phyloP scores from a whole-genome alignment of 2,329 filamentous ascomycete genomes.

The Calonectria crousiana region DNA sequence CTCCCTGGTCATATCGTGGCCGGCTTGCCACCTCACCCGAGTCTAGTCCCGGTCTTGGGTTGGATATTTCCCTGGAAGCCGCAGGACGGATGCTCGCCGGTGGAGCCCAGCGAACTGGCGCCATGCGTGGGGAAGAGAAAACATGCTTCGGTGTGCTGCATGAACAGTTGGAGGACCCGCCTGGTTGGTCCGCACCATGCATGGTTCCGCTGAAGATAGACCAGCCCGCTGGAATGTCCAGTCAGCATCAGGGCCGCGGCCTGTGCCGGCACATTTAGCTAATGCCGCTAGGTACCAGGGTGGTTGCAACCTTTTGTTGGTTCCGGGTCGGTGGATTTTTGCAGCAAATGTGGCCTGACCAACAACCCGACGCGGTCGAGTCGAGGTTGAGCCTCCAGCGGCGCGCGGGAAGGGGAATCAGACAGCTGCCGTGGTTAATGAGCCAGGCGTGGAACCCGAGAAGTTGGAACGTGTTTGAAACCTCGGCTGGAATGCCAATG shows the following conservation, averaged over 20 bases:
- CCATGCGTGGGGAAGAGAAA: background rate
- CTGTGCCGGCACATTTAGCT: slow-evolving; percentile 3
- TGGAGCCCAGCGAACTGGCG: background rate
- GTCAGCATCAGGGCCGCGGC: background rate
- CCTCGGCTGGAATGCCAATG: background rate
- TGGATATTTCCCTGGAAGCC: background rate
- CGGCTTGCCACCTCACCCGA: slow-evolving; percentile 10
- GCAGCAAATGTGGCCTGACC: background rate
- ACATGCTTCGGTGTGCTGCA: slow-evolving; percentile 10
- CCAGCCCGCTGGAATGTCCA: slow-evolving; percentile 8
- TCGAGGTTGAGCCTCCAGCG: no score
- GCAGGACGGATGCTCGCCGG: background rate
- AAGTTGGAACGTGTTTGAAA: background rate
- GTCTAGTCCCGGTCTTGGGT: background rate
- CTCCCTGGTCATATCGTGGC: background rate
- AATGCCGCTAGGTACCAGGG: slow-evolving; percentile 16
- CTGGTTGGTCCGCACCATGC: background rate
- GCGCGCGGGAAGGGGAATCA: background rate
- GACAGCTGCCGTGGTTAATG: background rate
- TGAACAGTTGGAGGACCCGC: slow-evolving; percentile 18
- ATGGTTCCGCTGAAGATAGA: background rate
- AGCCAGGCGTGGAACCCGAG: background rate
- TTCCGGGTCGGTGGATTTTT: background rate
- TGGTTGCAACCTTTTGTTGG: background rate
- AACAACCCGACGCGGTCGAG: no score